Conservation (phyloP, 148 eudicot species). For the Bassia scoparia region DNA sequence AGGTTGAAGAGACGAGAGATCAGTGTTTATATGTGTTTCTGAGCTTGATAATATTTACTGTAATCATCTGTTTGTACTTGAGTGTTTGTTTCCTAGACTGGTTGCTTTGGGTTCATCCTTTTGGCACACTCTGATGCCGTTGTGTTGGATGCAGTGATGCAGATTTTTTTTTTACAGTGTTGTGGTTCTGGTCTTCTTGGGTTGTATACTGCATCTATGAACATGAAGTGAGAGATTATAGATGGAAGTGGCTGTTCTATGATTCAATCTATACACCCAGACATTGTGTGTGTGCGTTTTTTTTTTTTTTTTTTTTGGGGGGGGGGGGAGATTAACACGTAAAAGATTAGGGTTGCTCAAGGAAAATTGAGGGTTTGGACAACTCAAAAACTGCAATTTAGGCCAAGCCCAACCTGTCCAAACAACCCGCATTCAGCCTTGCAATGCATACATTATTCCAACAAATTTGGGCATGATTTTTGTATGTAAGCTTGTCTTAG, state of each 20-base stretch:
- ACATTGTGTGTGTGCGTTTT: too few species aligned
- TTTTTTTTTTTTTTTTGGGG: too few species aligned
- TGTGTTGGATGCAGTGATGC: not conserved
- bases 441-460: too few species aligned
- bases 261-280: too few species aligned
- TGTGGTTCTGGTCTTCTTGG: not conserved
- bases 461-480: too few species aligned
- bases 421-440: too few species aligned
- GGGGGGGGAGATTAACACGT: too few species aligned
- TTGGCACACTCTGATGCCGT: not conserved
- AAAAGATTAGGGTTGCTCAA: not conserved
- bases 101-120: not conserved
- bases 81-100: not conserved
- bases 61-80: not conserved
- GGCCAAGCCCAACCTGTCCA: too few species aligned
- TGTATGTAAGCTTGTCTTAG: too few species aligned
- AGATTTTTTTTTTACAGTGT: not conserved
- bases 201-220: not conserved
- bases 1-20: not conserved
- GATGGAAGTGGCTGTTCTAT: not conserved
- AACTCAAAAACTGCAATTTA: too few species aligned
- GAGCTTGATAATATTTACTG: not conserved
- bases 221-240: not conserved
- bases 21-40: not conserved
- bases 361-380: not conserved